Evolutionary conservation across 805 yeast genomes (phyloP).

Genomic region (Ogataea degrootiae): DNA sequence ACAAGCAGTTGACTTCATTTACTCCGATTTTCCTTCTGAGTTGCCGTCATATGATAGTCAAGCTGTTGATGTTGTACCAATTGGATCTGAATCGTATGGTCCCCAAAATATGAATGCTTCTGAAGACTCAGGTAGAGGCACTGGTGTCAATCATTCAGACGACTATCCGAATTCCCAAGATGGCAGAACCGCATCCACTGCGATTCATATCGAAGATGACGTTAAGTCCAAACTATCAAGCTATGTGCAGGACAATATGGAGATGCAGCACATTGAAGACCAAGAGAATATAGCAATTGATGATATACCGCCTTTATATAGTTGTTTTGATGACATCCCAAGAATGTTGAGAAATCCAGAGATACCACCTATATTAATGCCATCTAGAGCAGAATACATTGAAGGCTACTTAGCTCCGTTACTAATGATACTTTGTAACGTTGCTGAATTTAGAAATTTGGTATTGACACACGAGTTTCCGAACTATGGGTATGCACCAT

Average conservation of each 20-base stretch:
- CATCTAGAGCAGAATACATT: slow-evolving; percentile 26
- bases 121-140: slow-evolving; percentile 1
- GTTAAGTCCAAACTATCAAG: slow-evolving; percentile 18
- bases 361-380: slow-evolving; percentile 32
- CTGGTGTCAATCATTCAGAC: background rate
- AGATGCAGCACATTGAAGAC: slow-evolving; percentile 2
- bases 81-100: slow-evolving; percentile 1
- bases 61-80: slow-evolving; percentile 7
- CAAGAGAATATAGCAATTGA: slow-evolving; percentile 2
- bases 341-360: slow-evolving; percentile 19
- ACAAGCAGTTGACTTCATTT: slow-evolving; percentile 33
- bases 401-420: slow-evolving; percentile 41
- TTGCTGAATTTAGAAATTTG: slow-evolving; percentile 29
- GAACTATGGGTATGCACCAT: slow-evolving; percentile 32
- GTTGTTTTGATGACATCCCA: slow-evolving; percentile 30
- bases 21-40: slow-evolving; percentile 18
- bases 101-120: background rate
- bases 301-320: slow-evolving; percentile 9
- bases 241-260: slow-evolving; percentile 13
- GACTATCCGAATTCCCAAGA: slow-evolving; percentile 4
- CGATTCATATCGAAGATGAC: slow-evolving; percentile 22
- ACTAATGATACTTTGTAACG: slow-evolving; percentile 34
- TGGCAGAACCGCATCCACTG: slow-evolving; percentile 11
- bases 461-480: slow-evolving; percentile 29
- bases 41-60: slow-evolving; percentile 12